These are phyloP conservation scores for Sarocladium brachiariae DNA, from an alignment of 2,329 filamentous ascomycete species.

Conservation along the genomic window DNA sequence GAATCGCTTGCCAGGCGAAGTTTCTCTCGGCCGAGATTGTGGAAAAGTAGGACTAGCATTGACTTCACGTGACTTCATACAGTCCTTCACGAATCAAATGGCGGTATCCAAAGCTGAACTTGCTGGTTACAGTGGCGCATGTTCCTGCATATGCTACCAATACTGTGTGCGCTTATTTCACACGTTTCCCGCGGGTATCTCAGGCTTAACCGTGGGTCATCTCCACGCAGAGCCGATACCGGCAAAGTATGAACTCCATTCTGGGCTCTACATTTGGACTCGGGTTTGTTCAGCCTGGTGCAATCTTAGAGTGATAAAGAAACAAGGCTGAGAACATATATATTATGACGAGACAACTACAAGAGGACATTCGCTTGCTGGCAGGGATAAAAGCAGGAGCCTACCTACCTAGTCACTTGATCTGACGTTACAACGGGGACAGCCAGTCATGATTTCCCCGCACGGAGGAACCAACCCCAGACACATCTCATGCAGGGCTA, in stretches of 20 bases:
- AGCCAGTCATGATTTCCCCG: not conserved
- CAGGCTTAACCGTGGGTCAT: not conserved
- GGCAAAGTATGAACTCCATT: not conserved
- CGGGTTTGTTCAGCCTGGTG: not conserved
- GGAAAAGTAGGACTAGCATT: too few species aligned
- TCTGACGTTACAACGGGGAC: not conserved
- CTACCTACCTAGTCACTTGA: too few species aligned
- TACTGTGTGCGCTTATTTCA: not conserved
- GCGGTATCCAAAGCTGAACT: too few species aligned
- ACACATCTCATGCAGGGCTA: constrained; percentile 3
- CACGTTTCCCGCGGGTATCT: not conserved
- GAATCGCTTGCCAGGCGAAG: too few species aligned
- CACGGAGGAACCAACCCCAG: constrained; percentile 6
- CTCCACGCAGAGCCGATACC: not conserved
- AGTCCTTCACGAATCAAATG: too few species aligned
- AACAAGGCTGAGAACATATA: not conserved
- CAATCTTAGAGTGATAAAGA: not conserved
- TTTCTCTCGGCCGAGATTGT: too few species aligned
- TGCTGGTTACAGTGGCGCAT: constrained; percentile 6
- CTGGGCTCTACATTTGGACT: too few species aligned
- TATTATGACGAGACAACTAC: too few species aligned
- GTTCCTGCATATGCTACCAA: constrained; percentile 2
- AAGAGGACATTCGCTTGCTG: not conserved
- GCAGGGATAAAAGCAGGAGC: not conserved
- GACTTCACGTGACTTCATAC: not conserved